phyloP scores from a whole-genome alignment of 768 basidiomycete species.

The Suillus plorans region DNA sequence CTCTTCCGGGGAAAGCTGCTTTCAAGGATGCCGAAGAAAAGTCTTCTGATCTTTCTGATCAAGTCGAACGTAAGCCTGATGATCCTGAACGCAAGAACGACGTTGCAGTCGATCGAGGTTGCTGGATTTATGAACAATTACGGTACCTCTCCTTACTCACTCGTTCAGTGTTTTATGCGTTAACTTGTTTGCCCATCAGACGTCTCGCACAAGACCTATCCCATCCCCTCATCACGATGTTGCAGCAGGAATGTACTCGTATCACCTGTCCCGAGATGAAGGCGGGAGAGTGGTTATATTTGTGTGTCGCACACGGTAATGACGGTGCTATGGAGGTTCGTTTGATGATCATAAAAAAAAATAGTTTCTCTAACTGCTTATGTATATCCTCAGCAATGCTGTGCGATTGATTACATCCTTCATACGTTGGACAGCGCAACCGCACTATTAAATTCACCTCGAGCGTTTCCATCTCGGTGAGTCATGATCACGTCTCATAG shows the following conservation, averaged over 20 bases:
- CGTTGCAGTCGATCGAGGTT: conserved; percentile 71
- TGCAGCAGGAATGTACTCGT: conserved; percentile 87
- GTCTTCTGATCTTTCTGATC: conserved; percentile 24
- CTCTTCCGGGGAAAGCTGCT: conserved; percentile 59
- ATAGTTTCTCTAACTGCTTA: neutral
- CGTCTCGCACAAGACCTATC: conserved; percentile 87
- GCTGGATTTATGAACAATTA: conserved; percentile 80
- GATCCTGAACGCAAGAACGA: conserved; percentile 39
- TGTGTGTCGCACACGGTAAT: conserved; percentile 93
- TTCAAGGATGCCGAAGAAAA: conserved; percentile 28
- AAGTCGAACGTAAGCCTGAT: conserved; percentile 31
- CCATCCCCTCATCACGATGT: conserved; percentile 78
- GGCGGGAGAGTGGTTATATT: conserved; percentile 96
- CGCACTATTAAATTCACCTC: conserved; percentile 84
- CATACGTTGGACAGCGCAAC: conserved; percentile 94
- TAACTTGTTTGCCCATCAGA: conserved; percentile 36
- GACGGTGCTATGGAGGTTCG: conserved; percentile 84
- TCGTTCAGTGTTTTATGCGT: neutral
- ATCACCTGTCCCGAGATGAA: conserved; percentile 95
- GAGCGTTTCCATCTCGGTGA: conserved; percentile 90
- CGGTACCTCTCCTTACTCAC: conserved; percentile 34
- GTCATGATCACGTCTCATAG: conserved; percentile 20
- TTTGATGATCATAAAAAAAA: neutral
- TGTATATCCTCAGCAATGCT: conserved; percentile 68
- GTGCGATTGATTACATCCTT: conserved; percentile 94